phyloP scores from a whole-genome alignment of 352 stramenopile species.

The Globisporangium spiculum region DNA sequence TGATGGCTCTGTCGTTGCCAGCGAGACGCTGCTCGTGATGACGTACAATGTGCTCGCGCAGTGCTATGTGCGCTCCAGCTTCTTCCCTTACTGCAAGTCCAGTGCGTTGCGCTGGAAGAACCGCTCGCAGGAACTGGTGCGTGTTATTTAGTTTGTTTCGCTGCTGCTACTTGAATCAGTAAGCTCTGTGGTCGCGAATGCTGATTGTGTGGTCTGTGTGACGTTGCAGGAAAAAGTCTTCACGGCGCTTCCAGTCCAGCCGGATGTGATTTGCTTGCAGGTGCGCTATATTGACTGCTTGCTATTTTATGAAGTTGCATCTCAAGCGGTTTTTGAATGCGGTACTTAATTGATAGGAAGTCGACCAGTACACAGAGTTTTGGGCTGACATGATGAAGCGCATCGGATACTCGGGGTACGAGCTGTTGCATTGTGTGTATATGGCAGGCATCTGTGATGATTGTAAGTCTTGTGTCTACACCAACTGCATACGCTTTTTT shows the following conservation, averaged over 20 bases:
- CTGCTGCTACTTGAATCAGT: not conserved
- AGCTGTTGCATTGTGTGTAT: not conserved
- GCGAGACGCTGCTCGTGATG: slow-evolving; percentile 67
- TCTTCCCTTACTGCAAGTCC: slow-evolving; percentile 77
- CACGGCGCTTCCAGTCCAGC: slow-evolving; percentile 47
- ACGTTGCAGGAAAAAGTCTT: slow-evolving; percentile 53
- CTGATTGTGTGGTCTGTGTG: not conserved
- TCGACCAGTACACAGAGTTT: slow-evolving; percentile 74
- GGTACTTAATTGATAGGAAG: slow-evolving; percentile 45
- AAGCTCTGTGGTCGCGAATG: not conserved
- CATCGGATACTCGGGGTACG: slow-evolving; percentile 64
- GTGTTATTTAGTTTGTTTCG: not conserved
- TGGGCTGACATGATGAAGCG: slow-evolving; percentile 55
- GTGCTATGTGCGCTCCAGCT: slow-evolving; percentile 73
- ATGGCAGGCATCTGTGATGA: not conserved
- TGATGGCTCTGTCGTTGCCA: slow-evolving; percentile 5
- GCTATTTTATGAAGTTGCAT: not conserved
- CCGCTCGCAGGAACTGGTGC: slow-evolving; percentile 50
- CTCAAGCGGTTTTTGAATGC: not conserved
- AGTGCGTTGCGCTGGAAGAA: slow-evolving; percentile 70
- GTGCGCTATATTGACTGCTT: slow-evolving; percentile 19
- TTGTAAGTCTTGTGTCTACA: not conserved
- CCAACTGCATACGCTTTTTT: not conserved
- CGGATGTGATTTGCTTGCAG: slow-evolving; percentile 78
- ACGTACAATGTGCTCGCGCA: slow-evolving; percentile 87